Evolutionary conservation across 2,329 filamentous ascomycete species (phyloP).

Genomic region (Cladosporium cucumerinum): DNA sequence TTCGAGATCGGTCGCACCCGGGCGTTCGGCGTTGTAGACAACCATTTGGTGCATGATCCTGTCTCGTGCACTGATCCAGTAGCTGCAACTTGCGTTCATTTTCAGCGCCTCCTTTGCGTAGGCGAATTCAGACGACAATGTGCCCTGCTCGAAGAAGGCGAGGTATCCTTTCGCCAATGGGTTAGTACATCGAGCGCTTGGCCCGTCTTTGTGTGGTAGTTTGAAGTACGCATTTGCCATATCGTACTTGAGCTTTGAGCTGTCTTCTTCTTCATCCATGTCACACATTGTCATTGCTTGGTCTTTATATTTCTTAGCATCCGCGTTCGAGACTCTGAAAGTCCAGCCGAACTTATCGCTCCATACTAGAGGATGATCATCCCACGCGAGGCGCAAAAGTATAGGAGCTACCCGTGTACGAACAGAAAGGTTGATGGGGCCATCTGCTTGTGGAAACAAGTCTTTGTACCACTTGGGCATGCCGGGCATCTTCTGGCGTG

Average conservation of each 20-base stretch:
- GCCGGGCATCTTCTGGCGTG: slow-evolving; percentile 86
- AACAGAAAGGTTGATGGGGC: slow-evolving; percentile 74
- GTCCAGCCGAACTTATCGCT: slow-evolving; percentile 92
- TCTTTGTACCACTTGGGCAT: slow-evolving; percentile 97
- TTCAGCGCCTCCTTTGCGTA: slow-evolving; percentile 94
- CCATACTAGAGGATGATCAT: slow-evolving; percentile 86
- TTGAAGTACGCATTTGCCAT: slow-evolving; percentile 73
- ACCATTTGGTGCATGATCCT: slow-evolving; percentile 95
- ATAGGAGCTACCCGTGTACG: slow-evolving; percentile 84
- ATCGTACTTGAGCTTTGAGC: slow-evolving; percentile 64
- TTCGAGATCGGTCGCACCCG: slow-evolving; percentile 27
- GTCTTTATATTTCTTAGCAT: slow-evolving; percentile 63
- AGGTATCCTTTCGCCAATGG: slow-evolving; percentile 91
- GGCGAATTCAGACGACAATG: slow-evolving; percentile 77
- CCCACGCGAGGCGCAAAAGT: slow-evolving; percentile 80
- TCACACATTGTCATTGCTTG: slow-evolving; percentile 72
- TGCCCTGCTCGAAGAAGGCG: slow-evolving; percentile 85
- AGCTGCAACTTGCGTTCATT: slow-evolving; percentile 98
- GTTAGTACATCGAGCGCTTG: slow-evolving; percentile 75
- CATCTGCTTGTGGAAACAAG: slow-evolving; percentile 67
- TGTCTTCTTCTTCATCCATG: slow-evolving; percentile 73
- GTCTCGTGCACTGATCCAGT: slow-evolving; percentile 96
- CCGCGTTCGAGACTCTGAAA: slow-evolving; percentile 67
- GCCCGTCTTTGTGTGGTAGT: slow-evolving; percentile 93
- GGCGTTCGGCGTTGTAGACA: slow-evolving; percentile 69